Conservation (phyloP, 1,284 basidiomycete genomes). For the Leucoagaricus sp. region DNA sequence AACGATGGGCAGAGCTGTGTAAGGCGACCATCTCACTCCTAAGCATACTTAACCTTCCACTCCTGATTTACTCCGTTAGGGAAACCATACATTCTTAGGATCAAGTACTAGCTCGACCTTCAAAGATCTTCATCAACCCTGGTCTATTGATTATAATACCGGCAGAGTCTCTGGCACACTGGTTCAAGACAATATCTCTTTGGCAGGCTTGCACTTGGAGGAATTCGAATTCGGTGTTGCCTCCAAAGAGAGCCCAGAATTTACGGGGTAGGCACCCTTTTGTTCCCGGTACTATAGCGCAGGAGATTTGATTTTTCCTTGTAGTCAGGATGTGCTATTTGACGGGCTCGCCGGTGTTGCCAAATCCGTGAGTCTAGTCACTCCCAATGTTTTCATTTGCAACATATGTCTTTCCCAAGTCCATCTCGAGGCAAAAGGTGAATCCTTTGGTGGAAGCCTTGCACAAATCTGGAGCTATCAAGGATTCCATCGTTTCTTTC, state of each 20-base stretch:
- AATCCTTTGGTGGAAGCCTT: slow-evolving; percentile 73
- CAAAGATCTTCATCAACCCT: slow-evolving; percentile 47
- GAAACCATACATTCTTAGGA: slow-evolving; percentile 69
- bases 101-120: slow-evolving; percentile 60
- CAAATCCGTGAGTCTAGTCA: slow-evolving; percentile 48
- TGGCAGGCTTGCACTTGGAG: slow-evolving; percentile 62
- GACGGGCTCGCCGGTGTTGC: slow-evolving; percentile 82
- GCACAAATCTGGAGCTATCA: slow-evolving; percentile 53
- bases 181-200: slow-evolving; percentile 59
- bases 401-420: slow-evolving; percentile 26
- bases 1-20: slow-evolving; percentile 33
- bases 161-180: slow-evolving; percentile 68
- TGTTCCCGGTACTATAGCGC: background rate
- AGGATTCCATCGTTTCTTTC: slow-evolving; percentile 70
- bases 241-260: slow-evolving; percentile 56
- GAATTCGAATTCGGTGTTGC: slow-evolving; percentile 72
- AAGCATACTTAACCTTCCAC: slow-evolving; percentile 10
- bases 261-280: slow-evolving; percentile 34
- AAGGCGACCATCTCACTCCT: slow-evolving; percentile 9
- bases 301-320: slow-evolving; percentile 19
- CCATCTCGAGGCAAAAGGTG: slow-evolving; percentile 60
- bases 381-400: background rate
- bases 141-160: slow-evolving; percentile 72
- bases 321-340: slow-evolving; percentile 49
- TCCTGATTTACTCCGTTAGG: slow-evolving; percentile 28